Evolutionary conservation across 2,329 filamentous ascomycete species (phyloP).

Genomic region (Periconia sp.): DNA sequence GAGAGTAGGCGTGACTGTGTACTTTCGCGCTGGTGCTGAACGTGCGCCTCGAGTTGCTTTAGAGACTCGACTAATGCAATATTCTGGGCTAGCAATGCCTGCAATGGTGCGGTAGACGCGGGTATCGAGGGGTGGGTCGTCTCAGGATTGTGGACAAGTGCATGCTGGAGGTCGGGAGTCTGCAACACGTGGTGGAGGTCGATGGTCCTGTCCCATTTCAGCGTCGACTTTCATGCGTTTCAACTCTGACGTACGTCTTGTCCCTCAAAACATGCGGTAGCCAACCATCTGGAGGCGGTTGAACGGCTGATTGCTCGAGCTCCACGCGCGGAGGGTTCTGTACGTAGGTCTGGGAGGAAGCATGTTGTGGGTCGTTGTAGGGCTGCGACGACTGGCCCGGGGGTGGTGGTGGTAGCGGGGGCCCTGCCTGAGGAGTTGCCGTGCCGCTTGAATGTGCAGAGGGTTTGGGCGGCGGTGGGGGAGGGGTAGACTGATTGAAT

Average conservation of each 20-base stretch:
- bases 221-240: slow-evolving; percentile 17
- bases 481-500: slow-evolving; percentile 53
- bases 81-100: slow-evolving; percentile 72
- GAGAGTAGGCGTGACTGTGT: slow-evolving; percentile 83
- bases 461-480: slow-evolving; percentile 55
- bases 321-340: slow-evolving; percentile 24
- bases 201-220: slow-evolving; percentile 65
- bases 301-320: slow-evolving; percentile 23
- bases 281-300: slow-evolving; percentile 69
- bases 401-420: slow-evolving; percentile 53
- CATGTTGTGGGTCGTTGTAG: slow-evolving; percentile 24
- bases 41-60: slow-evolving; percentile 63
- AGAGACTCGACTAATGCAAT: slow-evolving; percentile 71
- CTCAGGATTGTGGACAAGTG: slow-evolving; percentile 71
- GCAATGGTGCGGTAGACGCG: slow-evolving; percentile 69
- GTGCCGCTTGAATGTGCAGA: slow-evolving; percentile 49
- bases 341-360: slow-evolving; percentile 20
- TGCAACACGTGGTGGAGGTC: slow-evolving; percentile 76
- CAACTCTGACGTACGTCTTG: slow-evolving; percentile 70
- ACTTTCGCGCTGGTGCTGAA: slow-evolving; percentile 67
- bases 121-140: slow-evolving; percentile 75
- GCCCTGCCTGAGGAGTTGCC: slow-evolving; percentile 50
- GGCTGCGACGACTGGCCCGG: slow-evolving; percentile 37
- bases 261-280: slow-evolving; percentile 77
- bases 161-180: slow-evolving; percentile 69